Percentiles rank a stretch among this genome's conserved stretches.
Evolutionary conservation across 2,329 filamentous ascomycete species (phyloP).

Genomic region (Pseudogymnoascus sp.): DNA sequence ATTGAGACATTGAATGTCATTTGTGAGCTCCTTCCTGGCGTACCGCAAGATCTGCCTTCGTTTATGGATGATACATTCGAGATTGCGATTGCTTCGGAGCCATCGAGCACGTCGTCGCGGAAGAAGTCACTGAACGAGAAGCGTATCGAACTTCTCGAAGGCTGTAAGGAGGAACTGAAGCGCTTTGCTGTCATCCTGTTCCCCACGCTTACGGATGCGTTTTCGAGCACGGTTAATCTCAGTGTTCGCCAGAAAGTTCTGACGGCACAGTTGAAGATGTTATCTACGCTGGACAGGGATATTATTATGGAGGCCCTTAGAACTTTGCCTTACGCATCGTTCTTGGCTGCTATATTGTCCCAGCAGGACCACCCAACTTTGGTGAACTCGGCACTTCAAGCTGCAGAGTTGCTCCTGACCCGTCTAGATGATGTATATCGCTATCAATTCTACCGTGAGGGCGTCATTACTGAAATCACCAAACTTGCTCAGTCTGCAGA

Average conservation of each 20-base stretch:
- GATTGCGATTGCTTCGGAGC: constrained; percentile 30
- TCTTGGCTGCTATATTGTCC: constrained; percentile 86
- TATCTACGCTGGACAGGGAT: constrained; percentile 80
- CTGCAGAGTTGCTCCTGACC: constrained; percentile 77
- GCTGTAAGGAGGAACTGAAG: constrained; percentile 79
- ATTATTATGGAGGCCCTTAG: constrained; percentile 81
- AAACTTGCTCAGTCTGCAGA: constrained; percentile 54
- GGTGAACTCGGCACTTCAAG: constrained; percentile 79
- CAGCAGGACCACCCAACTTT: constrained; percentile 87
- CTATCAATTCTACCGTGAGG: constrained; percentile 95
- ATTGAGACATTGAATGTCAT: constrained; percentile 97
- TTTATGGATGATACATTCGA: constrained; percentile 38
- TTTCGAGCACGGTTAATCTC: constrained; percentile 94
- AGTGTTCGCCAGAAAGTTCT: constrained; percentile 92
- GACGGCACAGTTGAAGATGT: constrained; percentile 93
- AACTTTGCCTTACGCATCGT: constrained; percentile 89
- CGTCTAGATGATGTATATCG: constrained; percentile 82
- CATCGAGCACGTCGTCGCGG: constrained; percentile 34
- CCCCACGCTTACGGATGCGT: constrained; percentile 90
- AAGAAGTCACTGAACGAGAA: constrained; percentile 64
- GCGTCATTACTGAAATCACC: constrained; percentile 83
- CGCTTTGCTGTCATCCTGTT: constrained; percentile 90
- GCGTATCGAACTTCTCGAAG: constrained; percentile 68
- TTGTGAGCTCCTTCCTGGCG: constrained; percentile 79
- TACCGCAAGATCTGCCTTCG: constrained; percentile 48